A percentile compares a stretch with the other conserved stretches of the same genome.
phyloP scores from a whole-genome alignment of 192 early-diverging fungal species.

The Oehlia diaphana region DNA sequence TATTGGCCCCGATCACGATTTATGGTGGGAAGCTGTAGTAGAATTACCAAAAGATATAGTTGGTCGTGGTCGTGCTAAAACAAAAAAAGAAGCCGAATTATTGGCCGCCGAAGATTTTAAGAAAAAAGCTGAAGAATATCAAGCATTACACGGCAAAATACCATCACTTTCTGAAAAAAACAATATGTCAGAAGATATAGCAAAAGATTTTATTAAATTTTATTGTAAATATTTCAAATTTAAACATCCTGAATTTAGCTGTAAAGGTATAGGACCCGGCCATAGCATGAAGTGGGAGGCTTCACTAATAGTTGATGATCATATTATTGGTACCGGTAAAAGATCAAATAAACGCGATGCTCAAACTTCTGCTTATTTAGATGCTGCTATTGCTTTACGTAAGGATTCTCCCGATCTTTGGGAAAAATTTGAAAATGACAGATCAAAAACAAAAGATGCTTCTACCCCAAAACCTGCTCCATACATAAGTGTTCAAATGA shows the following conservation, averaged over 20 bases:
- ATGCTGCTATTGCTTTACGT: slow-evolving; percentile 42
- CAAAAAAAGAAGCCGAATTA: slow-evolving; percentile 38
- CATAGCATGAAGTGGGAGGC: slow-evolving; percentile 42
- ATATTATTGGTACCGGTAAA: slow-evolving; percentile 35
- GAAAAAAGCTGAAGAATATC: slow-evolving; percentile 36
- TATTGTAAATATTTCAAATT: slow-evolving; percentile 37
- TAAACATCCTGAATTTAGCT: slow-evolving; percentile 39
- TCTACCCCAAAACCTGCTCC: slow-evolving; percentile 36
- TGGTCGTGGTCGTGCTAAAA: slow-evolving; percentile 37
- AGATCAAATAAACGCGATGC: slow-evolving; percentile 45
- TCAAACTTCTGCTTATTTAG: slow-evolving; percentile 37
- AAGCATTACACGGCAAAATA: slow-evolving; percentile 34
- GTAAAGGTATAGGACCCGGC: slow-evolving; percentile 36
- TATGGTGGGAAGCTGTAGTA: slow-evolving; percentile 20
- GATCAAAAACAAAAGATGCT: slow-evolving; percentile 38
- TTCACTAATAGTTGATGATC: slow-evolving; percentile 37
- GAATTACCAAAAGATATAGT: slow-evolving; percentile 36
- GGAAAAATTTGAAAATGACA: slow-evolving; percentile 39
- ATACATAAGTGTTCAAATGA: slow-evolving; percentile 37
- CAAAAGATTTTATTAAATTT: slow-evolving; percentile 45
- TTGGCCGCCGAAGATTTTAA: slow-evolving; percentile 42
- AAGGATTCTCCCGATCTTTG: slow-evolving; percentile 38
- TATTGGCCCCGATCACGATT: neutral
- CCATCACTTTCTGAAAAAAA: slow-evolving; percentile 33
- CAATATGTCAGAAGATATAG: slow-evolving; percentile 34